Evolutionary conservation across 305 asterid species (phyloP), one percentile per base, ranked within the genome.

Genomic region (Withania somnifera): DNA sequence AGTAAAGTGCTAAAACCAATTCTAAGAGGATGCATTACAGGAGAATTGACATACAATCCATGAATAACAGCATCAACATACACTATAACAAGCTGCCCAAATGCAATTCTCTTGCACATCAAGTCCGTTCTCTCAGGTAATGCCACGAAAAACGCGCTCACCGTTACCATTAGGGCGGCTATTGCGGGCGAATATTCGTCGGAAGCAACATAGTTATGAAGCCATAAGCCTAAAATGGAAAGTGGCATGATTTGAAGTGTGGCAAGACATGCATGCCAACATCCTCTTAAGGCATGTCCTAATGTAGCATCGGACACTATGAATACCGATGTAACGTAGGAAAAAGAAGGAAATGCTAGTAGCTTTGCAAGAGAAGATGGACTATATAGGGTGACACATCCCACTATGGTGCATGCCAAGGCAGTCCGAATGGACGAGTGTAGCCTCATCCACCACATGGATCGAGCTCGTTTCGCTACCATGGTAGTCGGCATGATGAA

Each of bases 51-150:
- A 5, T 63, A 64, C 56, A 76, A 53, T 0, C 88, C 88, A 32
- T 85, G 88, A 11, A 80, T 38, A 71, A 87, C 93, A 2, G 86
- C 89, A 50, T 84, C 87, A 3, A 83, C 90, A 64, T 89, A 91
- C n/a, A 91, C 89, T 42, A 94, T 52, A 82, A 94, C 98, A 14
- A 94, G 88, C 86, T 93, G 98, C 67, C 97, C 98, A 28, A 93
- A 90, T 3, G 94, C 98, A 7, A 94, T 87, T 83, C 91, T 90
- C 88, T 93, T 94, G 7, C 94, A 82, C 78, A 90, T 86, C 77
- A 93, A 6, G 40, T 87, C 89, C 2, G 92, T 90, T 11, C 81
- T 77, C 79, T 82, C 91, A 28, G 97, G 98, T 68, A 94, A 77
- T 5, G 91, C 94, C 85, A 94, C 92, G 38, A 88, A 7, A 38